Evolutionary conservation across 805 yeast genomes (phyloP).

Genomic region (Wickerhamomyces ciferrii): DNA sequence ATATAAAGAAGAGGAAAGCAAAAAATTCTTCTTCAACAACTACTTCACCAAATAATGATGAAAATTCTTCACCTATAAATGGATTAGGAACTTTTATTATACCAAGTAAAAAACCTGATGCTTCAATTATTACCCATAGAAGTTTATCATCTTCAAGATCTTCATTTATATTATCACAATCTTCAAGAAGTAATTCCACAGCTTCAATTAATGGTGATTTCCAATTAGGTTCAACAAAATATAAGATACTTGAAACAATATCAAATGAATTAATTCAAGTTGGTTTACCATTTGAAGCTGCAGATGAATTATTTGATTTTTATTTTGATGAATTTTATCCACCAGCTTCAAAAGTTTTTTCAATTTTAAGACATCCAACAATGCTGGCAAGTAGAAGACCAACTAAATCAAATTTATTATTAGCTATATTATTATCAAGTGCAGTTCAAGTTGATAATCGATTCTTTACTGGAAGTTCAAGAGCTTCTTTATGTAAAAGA

Average conservation of each 20-base stretch:
- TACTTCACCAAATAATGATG: neutral
- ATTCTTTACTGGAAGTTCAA: conserved; percentile 16
- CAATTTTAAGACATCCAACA: conserved; percentile 15
- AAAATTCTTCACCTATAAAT: neutral
- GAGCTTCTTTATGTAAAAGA: conserved; percentile 13
- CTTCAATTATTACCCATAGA: neutral
- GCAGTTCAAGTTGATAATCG: conserved; percentile 17
- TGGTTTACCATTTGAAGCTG: conserved; percentile 14
- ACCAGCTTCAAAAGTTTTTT: conserved; percentile 18
- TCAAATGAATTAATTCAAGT: conserved; percentile 7
- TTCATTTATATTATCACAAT: neutral
- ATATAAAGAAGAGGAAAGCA: conserved; percentile 19
- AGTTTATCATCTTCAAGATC: neutral
- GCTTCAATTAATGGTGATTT: neutral
- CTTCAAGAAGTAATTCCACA: neutral
- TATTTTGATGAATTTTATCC: conserved; percentile 12
- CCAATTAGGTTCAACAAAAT: conserved; percentile 7
- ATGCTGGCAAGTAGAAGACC: conserved; percentile 12
- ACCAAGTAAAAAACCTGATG: neutral
- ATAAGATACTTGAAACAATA: conserved; percentile 7
- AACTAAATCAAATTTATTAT: conserved; percentile 11
- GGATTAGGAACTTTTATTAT: neutral
- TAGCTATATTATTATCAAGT: conserved; percentile 13
- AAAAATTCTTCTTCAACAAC: neutral
- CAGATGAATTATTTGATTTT: conserved; percentile 17